Conservation (phyloP, 768 basidiomycete genomes). For the Boletales sp. region DNA sequence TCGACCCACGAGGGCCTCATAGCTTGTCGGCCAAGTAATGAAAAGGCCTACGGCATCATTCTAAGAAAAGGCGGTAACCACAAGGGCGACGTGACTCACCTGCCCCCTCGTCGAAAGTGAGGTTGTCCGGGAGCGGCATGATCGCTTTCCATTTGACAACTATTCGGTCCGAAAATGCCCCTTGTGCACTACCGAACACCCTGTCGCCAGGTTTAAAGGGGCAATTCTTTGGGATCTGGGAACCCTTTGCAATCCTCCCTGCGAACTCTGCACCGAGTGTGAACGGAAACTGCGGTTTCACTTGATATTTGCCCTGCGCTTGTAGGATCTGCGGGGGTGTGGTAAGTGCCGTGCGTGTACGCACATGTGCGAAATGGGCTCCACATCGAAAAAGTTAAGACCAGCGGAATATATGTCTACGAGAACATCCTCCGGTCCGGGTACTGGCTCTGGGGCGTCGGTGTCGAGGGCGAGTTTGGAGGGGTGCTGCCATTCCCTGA, state of each 20-base stretch:
- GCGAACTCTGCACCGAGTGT: conserved; percentile 83
- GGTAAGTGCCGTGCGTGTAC: conserved; percentile 12
- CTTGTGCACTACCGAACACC: conserved; percentile 82
- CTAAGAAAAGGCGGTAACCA: background rate
- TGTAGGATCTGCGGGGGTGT: conserved; percentile 61
- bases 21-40: conserved; percentile 92
- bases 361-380: conserved; percentile 7
- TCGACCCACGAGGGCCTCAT: conserved; percentile 85
- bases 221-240: conserved; percentile 78
- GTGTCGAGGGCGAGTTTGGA: conserved; percentile 53
- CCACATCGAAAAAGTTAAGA: conserved; percentile 75
- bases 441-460: conserved; percentile 55
- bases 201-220: conserved; percentile 78
- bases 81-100: conserved; percentile 38
- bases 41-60: conserved; percentile 51
- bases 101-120: conserved; percentile 85
- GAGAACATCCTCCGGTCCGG: conserved; percentile 53
- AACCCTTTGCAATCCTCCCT: conserved; percentile 64
- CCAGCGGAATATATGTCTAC: conserved; percentile 74
- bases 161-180: conserved; percentile 76
- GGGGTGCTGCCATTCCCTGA: conserved; percentile 67
- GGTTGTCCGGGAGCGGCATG: conserved; percentile 65
- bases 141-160: conserved; percentile 49
- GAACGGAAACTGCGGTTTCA: conserved; percentile 82
- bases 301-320: conserved; percentile 86